These are phyloP conservation scores for Hura crepitans DNA, from an alignment of 441 rosid species.

Conservation along the genomic window DNA sequence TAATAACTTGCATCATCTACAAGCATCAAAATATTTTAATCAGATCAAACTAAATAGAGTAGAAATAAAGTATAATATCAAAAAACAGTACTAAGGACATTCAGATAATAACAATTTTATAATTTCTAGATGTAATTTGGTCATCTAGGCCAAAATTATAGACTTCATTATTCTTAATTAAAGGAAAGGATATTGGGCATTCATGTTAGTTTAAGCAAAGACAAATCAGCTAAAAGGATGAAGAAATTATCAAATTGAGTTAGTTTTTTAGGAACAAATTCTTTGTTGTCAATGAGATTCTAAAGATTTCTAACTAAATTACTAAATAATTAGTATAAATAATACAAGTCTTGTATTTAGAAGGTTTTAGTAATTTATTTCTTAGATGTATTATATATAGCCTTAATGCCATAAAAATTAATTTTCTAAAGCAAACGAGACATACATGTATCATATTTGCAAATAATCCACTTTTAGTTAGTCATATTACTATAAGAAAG, in stretches of 20 bases:
- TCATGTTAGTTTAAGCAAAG: background rate
- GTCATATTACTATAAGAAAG: constrained; percentile 1
- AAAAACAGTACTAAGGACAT: background rate
- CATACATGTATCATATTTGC: background rate
- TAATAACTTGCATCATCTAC: constrained; percentile 76
- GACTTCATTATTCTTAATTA: background rate
- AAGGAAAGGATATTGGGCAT: background rate
- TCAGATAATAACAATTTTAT: background rate
- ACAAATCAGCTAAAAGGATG: background rate
- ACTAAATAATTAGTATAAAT: background rate
- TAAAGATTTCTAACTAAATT: background rate
- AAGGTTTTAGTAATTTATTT: too few species aligned
- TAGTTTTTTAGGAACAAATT: background rate
- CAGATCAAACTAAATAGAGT: background rate
- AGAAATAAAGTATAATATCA: background rate
- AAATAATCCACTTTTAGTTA: background rate
- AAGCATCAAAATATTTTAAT: constrained; percentile 17
- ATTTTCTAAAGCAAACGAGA: background rate
- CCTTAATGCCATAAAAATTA: background rate
- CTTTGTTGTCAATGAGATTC: too few species aligned
- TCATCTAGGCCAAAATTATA: background rate
- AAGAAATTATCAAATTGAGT: background rate
- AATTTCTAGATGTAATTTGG: background rate
- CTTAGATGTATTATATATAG: too few species aligned
- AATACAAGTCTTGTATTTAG: background rate